Evolutionary conservation across 805 yeast genomes (phyloP).

Genomic region (Barnettozyma botsteinii): DNA sequence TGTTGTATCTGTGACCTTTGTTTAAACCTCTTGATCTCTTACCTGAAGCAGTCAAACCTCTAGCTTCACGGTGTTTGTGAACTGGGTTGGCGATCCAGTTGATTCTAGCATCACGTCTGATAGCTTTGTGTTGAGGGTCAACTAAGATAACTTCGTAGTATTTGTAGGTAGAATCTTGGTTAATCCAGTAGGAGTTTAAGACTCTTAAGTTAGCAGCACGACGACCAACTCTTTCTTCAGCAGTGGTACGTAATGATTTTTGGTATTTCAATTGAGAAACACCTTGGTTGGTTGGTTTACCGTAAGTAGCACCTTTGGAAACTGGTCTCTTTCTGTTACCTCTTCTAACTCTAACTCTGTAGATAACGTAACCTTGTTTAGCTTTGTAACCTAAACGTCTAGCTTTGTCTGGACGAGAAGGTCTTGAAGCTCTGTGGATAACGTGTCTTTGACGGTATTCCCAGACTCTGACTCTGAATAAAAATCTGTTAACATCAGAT

Average conservation of each 20-base stretch:
- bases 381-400: conserved; percentile 99
- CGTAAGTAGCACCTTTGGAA: conserved; percentile 99
- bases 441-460: conserved; percentile 99
- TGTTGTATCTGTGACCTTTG: conserved; percentile 99
- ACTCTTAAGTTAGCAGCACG: conserved; percentile 99
- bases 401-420: conserved; percentile 99
- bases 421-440: conserved; percentile 97
- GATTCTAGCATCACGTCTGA: conserved; percentile 97
- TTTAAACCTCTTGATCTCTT: conserved; percentile 99
- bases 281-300: conserved; percentile 99
- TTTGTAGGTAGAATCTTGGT: conserved; percentile 99
- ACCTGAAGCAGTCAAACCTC: conserved; percentile 98
- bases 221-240: conserved; percentile 99
- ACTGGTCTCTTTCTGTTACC: conserved; percentile 99
- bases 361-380: conserved; percentile 98
- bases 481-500: conserved; percentile 98
- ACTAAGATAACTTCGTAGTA: conserved; percentile 97
- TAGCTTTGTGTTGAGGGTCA: conserved; percentile 97
- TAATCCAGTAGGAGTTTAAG: conserved; percentile 99
- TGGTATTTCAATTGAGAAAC: conserved; percentile 98
- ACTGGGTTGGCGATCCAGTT: conserved; percentile 99
- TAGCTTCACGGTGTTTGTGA: conserved; percentile 99
- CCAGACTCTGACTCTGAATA: conserved; percentile 99
- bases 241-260: conserved; percentile 95
- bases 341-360: conserved; percentile 98